These are phyloP conservation scores for Phytophthora pistaciae DNA, from an alignment of 352 stramenopile genomes.

Conservation along the genomic window DNA sequence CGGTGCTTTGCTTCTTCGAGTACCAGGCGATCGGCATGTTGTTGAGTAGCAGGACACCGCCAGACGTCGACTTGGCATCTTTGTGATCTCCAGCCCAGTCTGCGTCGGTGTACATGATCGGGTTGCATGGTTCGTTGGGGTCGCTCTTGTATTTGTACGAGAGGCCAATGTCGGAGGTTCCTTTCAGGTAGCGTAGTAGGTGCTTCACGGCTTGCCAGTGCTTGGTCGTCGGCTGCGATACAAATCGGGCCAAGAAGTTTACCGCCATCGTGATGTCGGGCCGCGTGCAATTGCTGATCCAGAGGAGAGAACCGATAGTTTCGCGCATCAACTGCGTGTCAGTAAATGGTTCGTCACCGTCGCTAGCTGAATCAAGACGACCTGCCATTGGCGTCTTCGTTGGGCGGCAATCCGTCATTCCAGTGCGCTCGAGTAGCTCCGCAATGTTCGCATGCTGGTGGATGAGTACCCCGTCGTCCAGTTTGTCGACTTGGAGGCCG, in stretches of 20 bases:
- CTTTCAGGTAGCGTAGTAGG: constrained; percentile 1
- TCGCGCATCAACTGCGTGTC: constrained; percentile 1
- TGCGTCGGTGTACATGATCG: neutral
- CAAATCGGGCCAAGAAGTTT: constrained; percentile 5
- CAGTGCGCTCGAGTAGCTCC: neutral
- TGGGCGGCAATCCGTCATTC: neutral
- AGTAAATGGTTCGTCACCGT: too few species aligned
- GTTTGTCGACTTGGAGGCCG: neutral
- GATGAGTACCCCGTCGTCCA: neutral
- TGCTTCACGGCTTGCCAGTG: constrained; percentile 4
- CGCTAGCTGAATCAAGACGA: too few species aligned
- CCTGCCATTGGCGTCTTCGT: neutral
- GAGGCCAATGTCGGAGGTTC: neutral
- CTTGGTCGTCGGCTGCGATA: neutral
- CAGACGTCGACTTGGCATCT: neutral
- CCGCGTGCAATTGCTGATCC: constrained; percentile 3
- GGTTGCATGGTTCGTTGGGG: neutral
- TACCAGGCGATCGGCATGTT: neutral
- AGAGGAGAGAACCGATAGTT: neutral
- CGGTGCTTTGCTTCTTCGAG: neutral
- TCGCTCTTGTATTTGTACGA: neutral
- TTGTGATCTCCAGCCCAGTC: constrained; percentile 4
- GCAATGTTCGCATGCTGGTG: neutral
- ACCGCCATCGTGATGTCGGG: neutral
- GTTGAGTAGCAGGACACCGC: neutral